A percentile compares a stretch with the other conserved stretches of the same genome.
Evolutionary conservation across 371 early-diverging fungal species (phyloP).

Genomic region (Zychaea mexicana): DNA sequence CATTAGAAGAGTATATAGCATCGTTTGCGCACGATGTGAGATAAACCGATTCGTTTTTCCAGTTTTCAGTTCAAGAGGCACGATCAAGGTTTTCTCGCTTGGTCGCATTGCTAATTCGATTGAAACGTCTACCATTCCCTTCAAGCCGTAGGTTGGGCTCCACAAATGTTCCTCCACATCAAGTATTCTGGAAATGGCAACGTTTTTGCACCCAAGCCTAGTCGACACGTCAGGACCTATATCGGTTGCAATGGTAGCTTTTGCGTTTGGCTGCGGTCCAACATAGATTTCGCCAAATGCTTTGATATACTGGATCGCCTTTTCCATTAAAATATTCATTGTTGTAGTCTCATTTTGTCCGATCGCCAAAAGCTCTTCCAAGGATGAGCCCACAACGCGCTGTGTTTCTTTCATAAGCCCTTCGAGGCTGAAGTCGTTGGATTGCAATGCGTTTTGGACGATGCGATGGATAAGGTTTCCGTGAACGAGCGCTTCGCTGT

Average conservation of each 20-base stretch:
- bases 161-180: constrained; percentile 93
- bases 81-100: constrained; percentile 31
- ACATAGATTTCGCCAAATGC: constrained; percentile 14
- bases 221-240: constrained; percentile 18
- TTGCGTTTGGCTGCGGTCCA: constrained; percentile 15
- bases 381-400: constrained; percentile 41
- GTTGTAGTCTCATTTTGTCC: constrained; percentile 62
- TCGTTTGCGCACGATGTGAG: constrained; percentile 85
- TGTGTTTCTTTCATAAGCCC: constrained; percentile 48
- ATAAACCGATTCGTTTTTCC: constrained; percentile 60
- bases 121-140: constrained; percentile 90
- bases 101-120: constrained; percentile 52
- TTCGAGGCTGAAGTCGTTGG: constrained; percentile 55
- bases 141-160: constrained; percentile 91
- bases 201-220: constrained; percentile 20
- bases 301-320: constrained; percentile 38
- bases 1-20: constrained; percentile 86
- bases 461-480: constrained; percentile 85
- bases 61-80: constrained; percentile 94
- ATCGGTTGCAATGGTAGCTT: constrained; percentile 21
- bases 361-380: constrained; percentile 69
- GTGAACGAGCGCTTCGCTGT: constrained; percentile 64
- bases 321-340: constrained; percentile 31
- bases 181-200: constrained; percentile 70
- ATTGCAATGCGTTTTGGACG: constrained; percentile 64